These are phyloP conservation scores for Aureobasidium sp. DNA, from an alignment of 2,329 filamentous ascomycete species.

Conservation along the genomic window DNA sequence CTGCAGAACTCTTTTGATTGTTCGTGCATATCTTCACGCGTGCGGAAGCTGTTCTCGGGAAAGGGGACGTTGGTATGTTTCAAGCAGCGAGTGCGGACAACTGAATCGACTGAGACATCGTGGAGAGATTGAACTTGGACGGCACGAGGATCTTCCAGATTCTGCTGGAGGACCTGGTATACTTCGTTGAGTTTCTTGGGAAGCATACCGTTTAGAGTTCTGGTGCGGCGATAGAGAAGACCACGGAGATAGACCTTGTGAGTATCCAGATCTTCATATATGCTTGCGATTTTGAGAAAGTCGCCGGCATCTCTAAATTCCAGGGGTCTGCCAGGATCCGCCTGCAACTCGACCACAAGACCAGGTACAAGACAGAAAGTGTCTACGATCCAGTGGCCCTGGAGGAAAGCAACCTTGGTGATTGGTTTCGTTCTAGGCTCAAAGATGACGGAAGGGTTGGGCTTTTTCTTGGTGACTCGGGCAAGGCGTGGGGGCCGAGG, in stretches of 20 bases:
- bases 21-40: background rate
- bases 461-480: background rate
- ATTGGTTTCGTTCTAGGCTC: background rate
- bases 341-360: slow-evolving; percentile 29
- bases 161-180: slow-evolving; percentile 33
- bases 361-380: slow-evolving; percentile 5
- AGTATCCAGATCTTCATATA: slow-evolving; percentile 25
- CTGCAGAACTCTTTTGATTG: slow-evolving; percentile 19
- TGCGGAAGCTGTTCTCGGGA: slow-evolving; percentile 25
- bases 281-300: slow-evolving; percentile 36
- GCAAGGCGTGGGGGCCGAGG: background rate
- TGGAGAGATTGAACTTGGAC: slow-evolving; percentile 19
- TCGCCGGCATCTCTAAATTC: slow-evolving; percentile 15
- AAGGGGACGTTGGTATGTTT: slow-evolving; percentile 50
- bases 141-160: slow-evolving; percentile 23
- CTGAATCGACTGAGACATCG: background rate
- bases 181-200: slow-evolving; percentile 40
- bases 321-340: slow-evolving; percentile 20
- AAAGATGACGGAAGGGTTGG: background rate
- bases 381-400: background rate
- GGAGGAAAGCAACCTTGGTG: background rate
- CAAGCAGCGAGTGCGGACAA: slow-evolving; percentile 19
- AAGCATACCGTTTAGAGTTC: slow-evolving; percentile 31
- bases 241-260: slow-evolving; percentile 33
- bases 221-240: slow-evolving; percentile 29